A percentile compares a stretch with the other conserved stretches of the same genome.
Evolutionary conservation across 179 eudicot genomes (phyloP).

Genomic region (Spinacia oleracea): DNA sequence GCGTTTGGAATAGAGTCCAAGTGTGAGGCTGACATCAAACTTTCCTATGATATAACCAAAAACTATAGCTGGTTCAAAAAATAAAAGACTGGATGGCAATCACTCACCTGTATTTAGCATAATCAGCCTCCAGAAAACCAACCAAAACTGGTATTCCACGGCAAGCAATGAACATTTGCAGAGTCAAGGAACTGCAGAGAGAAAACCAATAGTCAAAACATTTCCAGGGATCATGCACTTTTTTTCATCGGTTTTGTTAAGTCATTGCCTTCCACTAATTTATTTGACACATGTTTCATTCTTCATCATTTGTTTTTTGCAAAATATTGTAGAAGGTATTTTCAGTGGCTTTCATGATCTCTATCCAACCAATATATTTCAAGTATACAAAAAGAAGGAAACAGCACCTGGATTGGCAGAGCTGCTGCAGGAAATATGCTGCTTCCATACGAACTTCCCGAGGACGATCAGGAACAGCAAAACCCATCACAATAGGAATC

Average conservation of each 20-base stretch:
- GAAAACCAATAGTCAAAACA: neutral
- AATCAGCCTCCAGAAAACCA: constrained; percentile 95
- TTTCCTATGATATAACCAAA: neutral
- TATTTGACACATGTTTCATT: neutral
- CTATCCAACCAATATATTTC: neutral
- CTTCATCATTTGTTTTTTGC: neutral
- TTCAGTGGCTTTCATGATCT: neutral
- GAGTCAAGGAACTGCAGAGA: constrained; percentile 72
- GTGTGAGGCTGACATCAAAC: neutral
- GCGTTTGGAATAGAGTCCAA: neutral
- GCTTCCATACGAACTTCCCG: constrained; percentile 96
- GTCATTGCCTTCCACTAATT: neutral
- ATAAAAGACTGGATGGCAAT: neutral
- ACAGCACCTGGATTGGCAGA: constrained; percentile 87
- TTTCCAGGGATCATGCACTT: neutral
- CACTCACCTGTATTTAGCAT: constrained; percentile 81
- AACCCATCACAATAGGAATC: constrained; percentile 93
- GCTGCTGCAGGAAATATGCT: constrained; percentile 94
- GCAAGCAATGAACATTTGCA: constrained; percentile 99
- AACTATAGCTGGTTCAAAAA: constrained; percentile 3
- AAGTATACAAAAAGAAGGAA: neutral
- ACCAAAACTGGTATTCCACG: constrained; percentile 96
- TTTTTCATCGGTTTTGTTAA: neutral
- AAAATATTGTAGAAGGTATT: neutral
- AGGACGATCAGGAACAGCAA: constrained; percentile 89